Percentiles rank a stretch among this genome's conserved stretches.
Conservation (phyloP, 163 green algal genomes). For the Volvox carteri region DNA sequence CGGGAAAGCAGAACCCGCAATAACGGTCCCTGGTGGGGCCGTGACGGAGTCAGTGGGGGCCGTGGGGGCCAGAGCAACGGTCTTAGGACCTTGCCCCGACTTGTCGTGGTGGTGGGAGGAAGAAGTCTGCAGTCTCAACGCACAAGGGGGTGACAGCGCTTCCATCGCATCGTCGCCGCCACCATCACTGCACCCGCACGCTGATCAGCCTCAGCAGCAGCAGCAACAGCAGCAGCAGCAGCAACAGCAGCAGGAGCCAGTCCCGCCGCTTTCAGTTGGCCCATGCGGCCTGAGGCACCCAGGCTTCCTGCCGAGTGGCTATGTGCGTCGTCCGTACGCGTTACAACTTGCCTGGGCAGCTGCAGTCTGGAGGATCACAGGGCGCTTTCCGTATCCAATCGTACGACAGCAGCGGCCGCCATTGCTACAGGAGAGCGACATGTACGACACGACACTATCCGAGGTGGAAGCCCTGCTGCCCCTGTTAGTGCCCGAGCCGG, state of each 20-base stretch:
- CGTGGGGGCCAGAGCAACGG: background rate
- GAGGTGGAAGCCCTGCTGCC: conserved; percentile 16
- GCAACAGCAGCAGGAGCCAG: background rate
- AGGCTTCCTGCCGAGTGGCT: background rate
- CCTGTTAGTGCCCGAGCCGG: background rate
- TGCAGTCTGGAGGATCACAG: conserved; percentile 7
- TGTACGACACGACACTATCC: background rate
- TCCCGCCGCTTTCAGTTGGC: background rate
- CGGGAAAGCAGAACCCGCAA: background rate
- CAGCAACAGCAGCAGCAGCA: background rate
- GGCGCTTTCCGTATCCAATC: background rate
- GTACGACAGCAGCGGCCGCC: conserved; percentile 19
- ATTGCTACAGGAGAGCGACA: conserved; percentile 4
- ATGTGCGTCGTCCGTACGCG: conserved; percentile 13
- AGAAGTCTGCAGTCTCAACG: background rate
- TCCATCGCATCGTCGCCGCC: background rate
- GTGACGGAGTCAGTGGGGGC: background rate
- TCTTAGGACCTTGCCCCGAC: background rate
- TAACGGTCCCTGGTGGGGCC: background rate
- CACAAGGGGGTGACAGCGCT: background rate
- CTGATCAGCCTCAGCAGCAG: background rate
- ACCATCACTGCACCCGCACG: background rate
- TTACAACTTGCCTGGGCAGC: conserved; percentile 33
- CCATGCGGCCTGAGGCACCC: conserved; percentile 29
- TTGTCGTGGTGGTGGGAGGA: conserved; percentile 1